Conservation (phyloP, 208 protist species). For the Trypanosoma rangeli region DNA sequence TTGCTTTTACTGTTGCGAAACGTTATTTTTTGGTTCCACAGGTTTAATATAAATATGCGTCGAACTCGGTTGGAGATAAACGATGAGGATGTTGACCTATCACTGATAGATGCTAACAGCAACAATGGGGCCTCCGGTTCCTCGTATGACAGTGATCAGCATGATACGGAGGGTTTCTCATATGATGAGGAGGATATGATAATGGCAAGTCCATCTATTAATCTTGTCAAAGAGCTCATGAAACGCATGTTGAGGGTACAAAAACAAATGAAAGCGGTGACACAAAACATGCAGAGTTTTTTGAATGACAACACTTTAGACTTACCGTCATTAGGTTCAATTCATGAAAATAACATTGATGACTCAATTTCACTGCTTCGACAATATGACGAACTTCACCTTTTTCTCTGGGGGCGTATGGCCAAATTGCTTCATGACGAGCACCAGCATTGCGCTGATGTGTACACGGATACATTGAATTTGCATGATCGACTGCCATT, state of each 20-base stretch:
- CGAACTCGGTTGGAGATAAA: background rate
- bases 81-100: background rate
- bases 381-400: slow-evolving; percentile 27
- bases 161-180: slow-evolving; percentile 10
- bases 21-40: background rate
- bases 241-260: slow-evolving; percentile 29
- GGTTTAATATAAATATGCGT: slow-evolving; percentile 2
- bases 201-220: slow-evolving; percentile 24
- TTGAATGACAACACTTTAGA: background rate
- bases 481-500: slow-evolving; percentile 76
- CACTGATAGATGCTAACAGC: background rate
- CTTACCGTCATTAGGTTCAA: background rate
- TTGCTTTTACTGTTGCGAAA: slow-evolving; percentile 4
- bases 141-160: background rate
- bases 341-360: slow-evolving; percentile 11
- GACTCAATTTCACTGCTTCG: background rate
- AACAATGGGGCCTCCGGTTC: background rate
- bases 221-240: slow-evolving; percentile 31
- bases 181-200: slow-evolving; percentile 31
- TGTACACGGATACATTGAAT: slow-evolving; percentile 70
- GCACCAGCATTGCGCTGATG: slow-evolving; percentile 64
- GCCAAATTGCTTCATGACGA: slow-evolving; percentile 65
- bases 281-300: slow-evolving; percentile 9
- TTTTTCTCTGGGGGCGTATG: slow-evolving; percentile 50
- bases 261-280: slow-evolving; percentile 27